Conservation (phyloP, 139 green algal species). For the Nannochloris sp. region DNA sequence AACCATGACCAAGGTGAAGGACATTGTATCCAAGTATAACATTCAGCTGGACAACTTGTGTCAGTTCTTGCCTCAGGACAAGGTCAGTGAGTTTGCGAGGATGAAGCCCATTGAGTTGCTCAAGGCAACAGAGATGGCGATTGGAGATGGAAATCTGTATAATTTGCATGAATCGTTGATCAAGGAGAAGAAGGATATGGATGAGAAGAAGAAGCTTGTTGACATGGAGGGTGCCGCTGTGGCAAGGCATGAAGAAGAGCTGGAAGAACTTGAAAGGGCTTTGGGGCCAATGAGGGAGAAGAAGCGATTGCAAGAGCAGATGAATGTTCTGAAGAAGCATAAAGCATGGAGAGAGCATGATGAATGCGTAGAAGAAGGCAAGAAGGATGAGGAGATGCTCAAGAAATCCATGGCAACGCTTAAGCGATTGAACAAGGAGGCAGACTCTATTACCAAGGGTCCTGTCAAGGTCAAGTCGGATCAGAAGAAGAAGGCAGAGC, state of each 20-base stretch:
- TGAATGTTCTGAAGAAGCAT: constrained; percentile 30
- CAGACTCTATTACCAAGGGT: not conserved
- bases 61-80: constrained; percentile 36
- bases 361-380: constrained; percentile 15
- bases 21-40: constrained; percentile 54
- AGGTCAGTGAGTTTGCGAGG: constrained; percentile 79
- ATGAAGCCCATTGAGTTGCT: constrained; percentile 76
- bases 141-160: constrained; percentile 33
- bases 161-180: constrained; percentile 70
- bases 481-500: constrained; percentile 4
- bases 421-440: constrained; percentile 8
- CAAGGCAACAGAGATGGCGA: constrained; percentile 68
- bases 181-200: constrained; percentile 19
- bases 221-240: constrained; percentile 13
- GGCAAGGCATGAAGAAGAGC: constrained; percentile 29
- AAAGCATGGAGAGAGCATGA: constrained; percentile 40
- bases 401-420: constrained; percentile 3
- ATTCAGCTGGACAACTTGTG: constrained; percentile 98
- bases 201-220: constrained; percentile 8
- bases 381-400: constrained; percentile 3
- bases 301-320: constrained; percentile 37
- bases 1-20: constrained; percentile 45
- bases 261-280: constrained; percentile 51
- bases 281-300: constrained; percentile 50
- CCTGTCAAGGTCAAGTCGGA: constrained; percentile 3